Conservation (phyloP, 805 yeast genomes). For the Ogataea nitratoaversa region DNA sequence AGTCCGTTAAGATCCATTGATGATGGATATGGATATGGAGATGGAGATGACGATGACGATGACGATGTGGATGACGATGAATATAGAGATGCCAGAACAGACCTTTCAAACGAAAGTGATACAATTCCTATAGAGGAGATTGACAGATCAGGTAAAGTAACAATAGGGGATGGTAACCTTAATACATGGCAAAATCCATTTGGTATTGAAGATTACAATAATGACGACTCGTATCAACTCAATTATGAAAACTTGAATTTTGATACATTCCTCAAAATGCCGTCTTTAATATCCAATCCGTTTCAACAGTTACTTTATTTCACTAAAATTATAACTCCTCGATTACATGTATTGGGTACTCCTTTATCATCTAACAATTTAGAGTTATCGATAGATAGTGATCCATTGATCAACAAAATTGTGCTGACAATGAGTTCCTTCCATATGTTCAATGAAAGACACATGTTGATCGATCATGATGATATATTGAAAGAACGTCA, state of each 20-base stretch:
- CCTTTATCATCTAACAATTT: conserved; percentile 8
- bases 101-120: too few species aligned
- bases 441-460: conserved; percentile 16
- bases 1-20: too few species aligned
- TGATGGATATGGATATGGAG: too few species aligned
- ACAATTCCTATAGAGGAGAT: too few species aligned
- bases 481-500: conserved; percentile 11
- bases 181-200: not conserved
- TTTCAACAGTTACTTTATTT: conserved; percentile 20
- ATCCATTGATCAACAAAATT: conserved; percentile 18
- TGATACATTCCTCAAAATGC: not conserved
- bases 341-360: conserved; percentile 20
- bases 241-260: not conserved
- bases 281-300: conserved; percentile 3
- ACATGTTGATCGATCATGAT: conserved; percentile 3
- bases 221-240: too few species aligned
- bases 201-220: not conserved
- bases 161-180: not conserved
- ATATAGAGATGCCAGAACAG: too few species aligned
- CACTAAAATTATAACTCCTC: conserved; percentile 20
- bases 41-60: too few species aligned
- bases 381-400: conserved; percentile 1
- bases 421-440: conserved; percentile 20
- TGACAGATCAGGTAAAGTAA: not conserved
- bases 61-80: too few species aligned